These are phyloP conservation scores for Penstemon newberryi DNA, from an alignment of 257 asterid genomes.

Conservation along the genomic window DNA sequence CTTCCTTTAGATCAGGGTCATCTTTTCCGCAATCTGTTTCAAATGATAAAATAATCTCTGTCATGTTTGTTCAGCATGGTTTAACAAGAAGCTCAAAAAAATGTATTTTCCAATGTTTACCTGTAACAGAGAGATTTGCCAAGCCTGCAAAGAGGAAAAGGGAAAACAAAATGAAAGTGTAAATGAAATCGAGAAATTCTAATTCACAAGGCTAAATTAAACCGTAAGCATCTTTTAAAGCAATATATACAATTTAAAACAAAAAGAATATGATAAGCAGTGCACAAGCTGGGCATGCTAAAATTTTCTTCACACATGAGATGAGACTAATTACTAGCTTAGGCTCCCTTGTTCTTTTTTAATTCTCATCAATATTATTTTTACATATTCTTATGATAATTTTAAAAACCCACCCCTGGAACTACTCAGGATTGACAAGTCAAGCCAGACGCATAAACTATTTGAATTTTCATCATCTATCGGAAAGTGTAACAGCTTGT, in stretches of 20 bases:
- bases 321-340: too few relatives aligned
- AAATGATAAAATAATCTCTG: slow-evolving; percentile 8
- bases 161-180: slow-evolving; percentile 15
- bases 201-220: background rate
- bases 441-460: too few relatives aligned
- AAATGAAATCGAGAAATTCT: slow-evolving; percentile 20
- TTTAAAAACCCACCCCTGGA: too few relatives aligned
- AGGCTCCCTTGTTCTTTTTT: background rate
- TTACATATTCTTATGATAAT: too few relatives aligned
- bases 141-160: slow-evolving; percentile 61
- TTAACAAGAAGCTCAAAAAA: too few relatives aligned
- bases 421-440: too few relatives aligned
- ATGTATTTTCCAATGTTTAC: slow-evolving; percentile 30
- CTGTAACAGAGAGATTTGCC: slow-evolving; percentile 79
- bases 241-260: background rate
- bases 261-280: background rate
- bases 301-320: background rate
- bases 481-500: too few relatives aligned
- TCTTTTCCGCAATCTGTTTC: slow-evolving; percentile 85
- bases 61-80: background rate
- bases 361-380: too few relatives aligned
- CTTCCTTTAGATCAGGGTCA: slow-evolving; percentile 91
- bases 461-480: too few relatives aligned
- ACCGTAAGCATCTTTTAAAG: too few relatives aligned
- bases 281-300: background rate